Evolutionary conservation across 192 early-diverging fungal species (phyloP).

Genomic region (Jimgerdemannia flammicorona): DNA sequence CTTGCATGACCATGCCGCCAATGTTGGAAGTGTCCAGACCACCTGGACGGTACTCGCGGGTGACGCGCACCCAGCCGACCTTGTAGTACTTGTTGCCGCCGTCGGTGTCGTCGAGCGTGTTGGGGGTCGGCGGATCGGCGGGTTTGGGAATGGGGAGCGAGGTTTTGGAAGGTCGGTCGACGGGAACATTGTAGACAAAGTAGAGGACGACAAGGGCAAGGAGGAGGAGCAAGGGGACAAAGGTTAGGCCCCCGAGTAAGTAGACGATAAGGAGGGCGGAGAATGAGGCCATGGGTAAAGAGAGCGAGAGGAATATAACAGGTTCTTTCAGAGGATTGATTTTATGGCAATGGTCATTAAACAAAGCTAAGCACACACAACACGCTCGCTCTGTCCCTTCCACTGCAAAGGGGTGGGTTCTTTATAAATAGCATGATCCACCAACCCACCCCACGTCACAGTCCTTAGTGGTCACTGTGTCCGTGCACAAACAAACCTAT

Average conservation of each 20-base stretch:
- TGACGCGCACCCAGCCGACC: conserved; percentile 39
- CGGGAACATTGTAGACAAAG: background rate
- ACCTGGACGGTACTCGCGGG: conserved; percentile 19
- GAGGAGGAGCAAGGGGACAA: conserved; percentile 32
- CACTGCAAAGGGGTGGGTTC: too few relatives aligned
- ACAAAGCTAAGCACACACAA: too few relatives aligned
- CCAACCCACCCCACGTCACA: too few relatives aligned
- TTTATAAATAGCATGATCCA: too few relatives aligned
- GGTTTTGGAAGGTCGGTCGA: background rate
- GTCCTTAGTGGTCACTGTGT: too few relatives aligned
- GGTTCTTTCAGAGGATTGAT: background rate
- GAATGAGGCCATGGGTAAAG: background rate
- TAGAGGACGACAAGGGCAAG: conserved; percentile 14
- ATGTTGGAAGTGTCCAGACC: conserved; percentile 23
- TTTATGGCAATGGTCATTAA: too few relatives aligned
- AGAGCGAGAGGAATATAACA: background rate
- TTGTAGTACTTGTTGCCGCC: conserved; percentile 18
- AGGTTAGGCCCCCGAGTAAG: conserved; percentile 38
- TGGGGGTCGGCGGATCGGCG: background rate
- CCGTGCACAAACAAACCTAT: too few relatives aligned
- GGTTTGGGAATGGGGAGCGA: background rate
- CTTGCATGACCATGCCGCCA: conserved; percentile 26
- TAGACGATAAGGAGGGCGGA: conserved; percentile 32
- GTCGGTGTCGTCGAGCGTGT: background rate
- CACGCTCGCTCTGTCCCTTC: too few relatives aligned